Percentiles rank a stretch among this genome's conserved stretches.
These are phyloP conservation scores for Cladosporium austrohemisphaericum DNA, from an alignment of 2,329 filamentous ascomycete genomes.

Conservation along the genomic window DNA sequence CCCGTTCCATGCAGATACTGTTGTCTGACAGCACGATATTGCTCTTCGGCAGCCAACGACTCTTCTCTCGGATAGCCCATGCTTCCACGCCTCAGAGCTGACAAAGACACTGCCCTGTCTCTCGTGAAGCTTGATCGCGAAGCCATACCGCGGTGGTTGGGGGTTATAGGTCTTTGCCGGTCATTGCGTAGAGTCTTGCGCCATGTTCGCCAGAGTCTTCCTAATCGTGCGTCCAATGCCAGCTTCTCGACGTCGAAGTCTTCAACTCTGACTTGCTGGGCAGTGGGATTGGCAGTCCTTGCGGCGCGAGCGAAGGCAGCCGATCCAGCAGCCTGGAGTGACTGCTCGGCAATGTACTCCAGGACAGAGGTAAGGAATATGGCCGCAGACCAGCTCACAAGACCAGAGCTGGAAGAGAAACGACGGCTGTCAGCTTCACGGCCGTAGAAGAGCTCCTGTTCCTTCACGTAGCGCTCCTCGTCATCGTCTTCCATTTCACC, in stretches of 20 bases:
- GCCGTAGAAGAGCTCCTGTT: constrained; percentile 65
- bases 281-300: neutral
- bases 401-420: constrained; percentile 44
- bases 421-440: constrained; percentile 48
- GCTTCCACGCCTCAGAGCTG: constrained; percentile 2
- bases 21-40: constrained; percentile 1
- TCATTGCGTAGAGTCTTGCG: constrained; percentile 70
- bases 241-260: constrained; percentile 91
- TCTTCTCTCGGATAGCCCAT: constrained; percentile 3
- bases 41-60: constrained; percentile 3
- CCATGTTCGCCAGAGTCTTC: constrained; percentile 91
- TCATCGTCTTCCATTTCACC: constrained; percentile 98
- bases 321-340: constrained; percentile 80
- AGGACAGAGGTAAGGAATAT: constrained; percentile 95
- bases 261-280: constrained; percentile 53
- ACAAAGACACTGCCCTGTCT: constrained; percentile 1
- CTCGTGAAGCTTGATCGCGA: constrained; percentile 5
- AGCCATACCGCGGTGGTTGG: constrained; percentile 1
- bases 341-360: constrained; percentile 90
- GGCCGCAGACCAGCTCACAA: constrained; percentile 82
- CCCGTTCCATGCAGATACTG: constrained; percentile 16
- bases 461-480: constrained; percentile 81
- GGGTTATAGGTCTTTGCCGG: constrained; percentile 9
- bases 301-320: constrained; percentile 58
- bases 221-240: constrained; percentile 82